Base-by-base conservation (phyloP, 768 basidiomycete genomes). In the Tubosaeta sp. region DNA sequence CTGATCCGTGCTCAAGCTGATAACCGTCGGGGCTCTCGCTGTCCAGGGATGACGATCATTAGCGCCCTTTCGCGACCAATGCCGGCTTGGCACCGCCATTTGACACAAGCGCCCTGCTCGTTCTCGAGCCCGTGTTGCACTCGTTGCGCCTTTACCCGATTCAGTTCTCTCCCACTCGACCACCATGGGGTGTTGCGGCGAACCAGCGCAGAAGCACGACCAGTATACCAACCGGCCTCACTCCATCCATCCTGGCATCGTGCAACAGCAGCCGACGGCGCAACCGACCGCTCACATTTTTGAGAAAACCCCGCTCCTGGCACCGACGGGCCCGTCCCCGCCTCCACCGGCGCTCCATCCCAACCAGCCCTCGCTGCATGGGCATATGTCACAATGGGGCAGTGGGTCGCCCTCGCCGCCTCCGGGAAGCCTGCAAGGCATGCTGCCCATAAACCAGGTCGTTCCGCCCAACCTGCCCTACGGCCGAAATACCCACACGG, bases 161-260 rank as follows among this genome's bases (percentile, higher is more conserved):
- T 46, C 33, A 22, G 17, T 22, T n/a, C 16, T 44, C 52, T 55
- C 41, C 34, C 25, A 32, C 43, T 46, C 8, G 49, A 31, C 31
- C 34, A 55, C 59, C 58, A 86, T 85, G 83, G 76, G 80, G 56
- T 88, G 88, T 61, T 90, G 87, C 64, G 84, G 85, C n/a, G 76
- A 79, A 44, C 58, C 76, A 9, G 63, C 56, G 31, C 61, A 64
- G 33, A 60, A 64, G 27, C 63, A 70, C 51, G 55, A 65, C 48
- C 59, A 70, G 44, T 64, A 65, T 50, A 59, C 69, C 47, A 74
- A 75, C 66, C 66, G 71, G 2, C 57, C 62, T 0, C 59, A 57
- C 31, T 57, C 65, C 6, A 55, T 60, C 26, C 62, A 70, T 22
- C 66, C 71, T 1, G 68, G 64, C 17, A 58, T 81, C 50, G 71